Conservation (phyloP, 2,329 filamentous ascomycete species). For the Calonectria hawksworthii region DNA sequence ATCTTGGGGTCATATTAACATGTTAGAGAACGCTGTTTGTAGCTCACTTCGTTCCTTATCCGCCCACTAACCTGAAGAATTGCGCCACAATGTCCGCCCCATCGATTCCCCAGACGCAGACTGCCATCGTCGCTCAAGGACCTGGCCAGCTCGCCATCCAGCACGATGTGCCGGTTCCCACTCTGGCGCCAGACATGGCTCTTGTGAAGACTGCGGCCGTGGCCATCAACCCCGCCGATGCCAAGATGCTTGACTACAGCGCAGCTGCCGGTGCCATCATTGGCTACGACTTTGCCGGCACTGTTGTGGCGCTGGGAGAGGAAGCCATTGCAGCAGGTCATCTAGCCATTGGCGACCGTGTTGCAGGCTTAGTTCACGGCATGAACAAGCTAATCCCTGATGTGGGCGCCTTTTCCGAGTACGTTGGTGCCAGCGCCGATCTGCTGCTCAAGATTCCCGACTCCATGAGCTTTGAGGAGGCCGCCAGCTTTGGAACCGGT, state of each 20-base stretch:
- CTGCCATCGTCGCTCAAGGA: background rate
- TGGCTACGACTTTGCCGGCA: slow-evolving; percentile 54
- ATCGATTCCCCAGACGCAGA: background rate
- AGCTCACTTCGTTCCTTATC: background rate
- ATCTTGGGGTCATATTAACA: background rate
- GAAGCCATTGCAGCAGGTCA: background rate
- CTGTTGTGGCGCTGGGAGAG: background rate
- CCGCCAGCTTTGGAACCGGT: background rate
- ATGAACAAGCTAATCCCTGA: background rate
- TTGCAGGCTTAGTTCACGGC: background rate
- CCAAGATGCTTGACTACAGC: slow-evolving; percentile 46
- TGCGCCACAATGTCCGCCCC: background rate
- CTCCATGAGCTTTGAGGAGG: background rate
- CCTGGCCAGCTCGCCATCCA: background rate
- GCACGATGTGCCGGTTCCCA: background rate
- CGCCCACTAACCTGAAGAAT: background rate
- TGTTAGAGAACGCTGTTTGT: background rate
- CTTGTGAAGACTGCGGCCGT: slow-evolving; percentile 37
- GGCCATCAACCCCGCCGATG: slow-evolving; percentile 54
- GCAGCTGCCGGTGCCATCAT: slow-evolving; percentile 45
- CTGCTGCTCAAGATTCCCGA: background rate
- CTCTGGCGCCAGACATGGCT: background rate
- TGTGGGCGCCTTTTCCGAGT: background rate
- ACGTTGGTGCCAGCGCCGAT: background rate
- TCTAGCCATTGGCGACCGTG: background rate